Base-by-base conservation (phyloP, 371 early-diverging fungal genomes). In the Mortierella sp. region DNA sequence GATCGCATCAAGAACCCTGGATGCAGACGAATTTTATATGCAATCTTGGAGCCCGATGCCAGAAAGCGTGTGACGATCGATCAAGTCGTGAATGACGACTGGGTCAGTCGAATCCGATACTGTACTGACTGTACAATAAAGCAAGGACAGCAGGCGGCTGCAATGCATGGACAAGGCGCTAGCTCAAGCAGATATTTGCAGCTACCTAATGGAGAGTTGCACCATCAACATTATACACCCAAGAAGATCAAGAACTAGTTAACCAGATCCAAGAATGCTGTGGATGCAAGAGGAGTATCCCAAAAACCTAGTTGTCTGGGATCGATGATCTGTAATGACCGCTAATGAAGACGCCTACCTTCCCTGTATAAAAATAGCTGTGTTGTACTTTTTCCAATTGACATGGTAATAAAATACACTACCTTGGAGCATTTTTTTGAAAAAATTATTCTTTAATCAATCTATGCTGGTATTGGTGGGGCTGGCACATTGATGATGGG, bases 91-190 rank as follows among this genome's bases (percentile, higher is more conserved):
- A 75, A 65, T 0, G 87, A 88, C 70, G 80, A 83, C n/a, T 91
- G 90, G 92, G 87, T 90, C n/a, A 73, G 80, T 42, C 67, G 61
- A n/a, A 89, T 93, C 34, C 68, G 83, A 4, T 72, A 83, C 15
- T 93, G 93, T 32, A 72, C 76, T 0, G 70, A 79, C 49, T 56
- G 51, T 26, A 10, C 32, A 12, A 13, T 10, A 2, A 68, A 71
- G 61, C 77, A 76, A 32, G 72, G 68, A 23, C 40, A 71, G 61
- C 72, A 71, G 13, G 62, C 59, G 3, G 26, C 32, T 26, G 34
- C 67, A 64, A 29, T 58, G 2, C 57, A 3, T 32, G 64, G 67
- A n/a, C 19, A 17, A 12, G 66, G 32, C 22, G 32, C 31, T 5
- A 31, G 32, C n/a, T 22, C 29, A 22, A 37, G 47, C 10, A 70